Evolutionary conservation across 345 rosid genomes (phyloP), one percentile per base, ranked within the genome.

Genomic region (Salix dunnii): DNA sequence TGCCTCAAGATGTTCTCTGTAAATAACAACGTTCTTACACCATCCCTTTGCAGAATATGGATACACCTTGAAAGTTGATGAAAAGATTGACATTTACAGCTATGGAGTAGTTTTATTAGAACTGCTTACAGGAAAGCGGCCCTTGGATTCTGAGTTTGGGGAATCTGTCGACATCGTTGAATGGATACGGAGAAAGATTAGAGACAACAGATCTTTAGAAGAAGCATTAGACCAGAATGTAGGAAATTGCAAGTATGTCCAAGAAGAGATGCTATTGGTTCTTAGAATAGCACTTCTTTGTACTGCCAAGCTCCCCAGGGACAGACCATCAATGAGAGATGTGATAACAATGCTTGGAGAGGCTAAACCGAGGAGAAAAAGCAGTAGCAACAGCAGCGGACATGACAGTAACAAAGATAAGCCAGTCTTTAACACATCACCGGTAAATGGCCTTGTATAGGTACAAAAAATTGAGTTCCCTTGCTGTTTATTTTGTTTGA

Each of bases 181-280:
- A 74, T 95, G 99, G 98, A 87, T 90, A 71, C 75, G 90, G 31
- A 89, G 83, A 71, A 91, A 88, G 84, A 81, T 87, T 43, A 87
- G 89, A 85, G 90, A 91, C 78, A 90, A 86, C 78, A 84, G 69
- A 76, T 74, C 88, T 36, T 79, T 93, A 76, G 96, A 90, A 79
- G 89, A 85, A 78, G 84, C 88, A 75, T 81, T 95, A 79, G 97
- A 95, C 83, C 87, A 78, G 21, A 84, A 78, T 30, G 84, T 91
- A 66, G 99, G 98, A 74, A 91, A 84, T 74, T 87, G 98, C 87
- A 90, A 84, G 80, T 89, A 89, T 74, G 97, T 95, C 43, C 97
- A 90, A 84, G 97, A 93, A 82, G 97, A 93, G 91, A 95, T 95
- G 97, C 90, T 93, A 14, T 72, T 95, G 42, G 97, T 95, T 40